phyloP scores from a whole-genome alignment of 345 rosid genomes.

The Diplotaxis tenuifolia region DNA sequence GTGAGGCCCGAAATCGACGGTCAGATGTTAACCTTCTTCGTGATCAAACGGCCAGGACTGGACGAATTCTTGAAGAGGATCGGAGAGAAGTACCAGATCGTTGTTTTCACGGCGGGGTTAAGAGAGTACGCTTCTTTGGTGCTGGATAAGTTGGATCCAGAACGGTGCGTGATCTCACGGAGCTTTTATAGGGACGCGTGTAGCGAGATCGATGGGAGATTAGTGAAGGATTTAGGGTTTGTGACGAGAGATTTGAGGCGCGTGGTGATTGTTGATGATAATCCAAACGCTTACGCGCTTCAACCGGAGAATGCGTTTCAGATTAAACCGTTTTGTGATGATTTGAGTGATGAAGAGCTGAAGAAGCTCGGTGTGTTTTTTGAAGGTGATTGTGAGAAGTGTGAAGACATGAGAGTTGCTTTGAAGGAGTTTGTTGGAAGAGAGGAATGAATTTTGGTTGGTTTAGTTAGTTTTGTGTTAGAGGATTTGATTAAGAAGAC shows the following conservation, averaged over 20 bases:
- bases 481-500: slow-evolving; percentile 18
- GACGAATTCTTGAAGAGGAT: slow-evolving; percentile 59
- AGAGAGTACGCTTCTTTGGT: slow-evolving; percentile 74
- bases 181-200: slow-evolving; percentile 75
- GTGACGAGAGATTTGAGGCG: slow-evolving; percentile 61
- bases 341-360: slow-evolving; percentile 54
- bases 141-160: slow-evolving; percentile 59
- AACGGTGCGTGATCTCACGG: slow-evolving; percentile 53
- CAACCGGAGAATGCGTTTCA: slow-evolving; percentile 89
- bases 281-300: slow-evolving; percentile 62
- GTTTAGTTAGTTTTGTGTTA: slow-evolving; percentile 11
- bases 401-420: slow-evolving; percentile 75
- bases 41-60: slow-evolving; percentile 84
- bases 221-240: slow-evolving; percentile 69
- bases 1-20: slow-evolving; percentile 73
- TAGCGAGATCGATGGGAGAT: slow-evolving; percentile 61
- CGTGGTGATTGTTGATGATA: slow-evolving; percentile 79
- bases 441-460: slow-evolving; percentile 2
- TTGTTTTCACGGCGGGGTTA: slow-evolving; percentile 88
- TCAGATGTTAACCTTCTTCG: slow-evolving; percentile 58
- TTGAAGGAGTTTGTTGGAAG: slow-evolving; percentile 45
- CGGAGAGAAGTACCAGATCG: slow-evolving; percentile 60
- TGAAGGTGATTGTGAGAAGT: slow-evolving; percentile 41
- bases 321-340: slow-evolving; percentile 58
- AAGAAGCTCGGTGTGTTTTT: slow-evolving; percentile 56